phyloP scores from a whole-genome alignment of 2,329 filamentous ascomycete genomes.

The Trichoderma gracile region DNA sequence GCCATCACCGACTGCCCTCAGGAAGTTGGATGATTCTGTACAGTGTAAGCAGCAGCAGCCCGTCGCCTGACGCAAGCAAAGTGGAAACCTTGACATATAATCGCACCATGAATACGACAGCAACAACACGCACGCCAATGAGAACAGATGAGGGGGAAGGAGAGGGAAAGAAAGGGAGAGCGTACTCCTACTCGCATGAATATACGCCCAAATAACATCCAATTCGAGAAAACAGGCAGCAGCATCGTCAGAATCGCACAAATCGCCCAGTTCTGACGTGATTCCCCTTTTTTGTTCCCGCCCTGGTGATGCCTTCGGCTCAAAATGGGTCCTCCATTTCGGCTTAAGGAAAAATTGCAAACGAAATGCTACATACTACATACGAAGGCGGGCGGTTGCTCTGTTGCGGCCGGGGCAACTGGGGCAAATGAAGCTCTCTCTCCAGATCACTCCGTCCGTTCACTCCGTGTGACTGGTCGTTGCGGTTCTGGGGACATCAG shows the following conservation, averaged over 20 bases:
- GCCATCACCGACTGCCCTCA: background rate
- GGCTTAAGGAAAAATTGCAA: conserved; percentile 5
- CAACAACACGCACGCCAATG: background rate
- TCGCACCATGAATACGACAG: conserved; percentile 3
- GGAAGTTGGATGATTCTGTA: background rate
- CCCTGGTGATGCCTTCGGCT: conserved; percentile 21
- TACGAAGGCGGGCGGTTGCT: background rate
- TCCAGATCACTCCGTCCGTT: background rate
- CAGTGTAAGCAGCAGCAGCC: too few species aligned
- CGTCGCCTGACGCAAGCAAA: conserved; percentile 13
- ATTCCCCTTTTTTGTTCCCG: conserved; percentile 1
- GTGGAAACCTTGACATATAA: conserved; percentile 21
- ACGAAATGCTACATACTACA: too few species aligned
- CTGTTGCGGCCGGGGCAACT: background rate
- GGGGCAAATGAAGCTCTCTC: background rate
- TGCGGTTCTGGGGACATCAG: background rate
- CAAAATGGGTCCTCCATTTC: conserved; percentile 21
- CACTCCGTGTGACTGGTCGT: background rate
- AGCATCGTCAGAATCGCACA: conserved; percentile 14
- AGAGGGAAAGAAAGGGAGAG: too few species aligned
- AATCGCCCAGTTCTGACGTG: conserved; percentile 12
- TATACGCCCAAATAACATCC: too few species aligned
- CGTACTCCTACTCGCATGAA: too few species aligned
- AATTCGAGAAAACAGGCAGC: background rate
- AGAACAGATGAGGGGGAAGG: too few species aligned